These are phyloP conservation scores for Leucocoprinus leucothites DNA, from an alignment of 768 basidiomycete genomes.

Conservation along the genomic window DNA sequence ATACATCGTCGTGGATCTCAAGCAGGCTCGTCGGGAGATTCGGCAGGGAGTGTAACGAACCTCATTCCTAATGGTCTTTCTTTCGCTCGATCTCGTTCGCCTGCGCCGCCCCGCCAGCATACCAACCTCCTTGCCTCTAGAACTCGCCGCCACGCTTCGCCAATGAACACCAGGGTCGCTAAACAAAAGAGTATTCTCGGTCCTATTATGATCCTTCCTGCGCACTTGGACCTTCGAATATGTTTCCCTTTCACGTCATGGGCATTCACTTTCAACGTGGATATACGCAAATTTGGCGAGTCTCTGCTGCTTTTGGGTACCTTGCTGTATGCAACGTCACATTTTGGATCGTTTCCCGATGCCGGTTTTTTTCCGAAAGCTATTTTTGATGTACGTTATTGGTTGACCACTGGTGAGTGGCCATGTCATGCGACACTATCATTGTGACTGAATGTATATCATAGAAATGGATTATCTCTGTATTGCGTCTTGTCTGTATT, in stretches of 20 bases:
- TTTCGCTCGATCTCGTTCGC: constrained; percentile 76
- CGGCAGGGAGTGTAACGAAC: constrained; percentile 28
- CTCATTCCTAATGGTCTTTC: constrained; percentile 25
- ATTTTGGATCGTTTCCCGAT: constrained; percentile 31
- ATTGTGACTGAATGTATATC: constrained; percentile 9
- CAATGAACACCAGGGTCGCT: constrained; percentile 2
- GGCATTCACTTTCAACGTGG: constrained; percentile 51
- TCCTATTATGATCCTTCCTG: constrained; percentile 42
- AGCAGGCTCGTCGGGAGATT: constrained; percentile 37
- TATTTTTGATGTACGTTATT: constrained; percentile 31
- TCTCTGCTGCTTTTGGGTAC: constrained; percentile 63
- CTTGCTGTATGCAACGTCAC: constrained; percentile 51
- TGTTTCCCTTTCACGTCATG: constrained; percentile 39
- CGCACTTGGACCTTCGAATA: constrained; percentile 40
- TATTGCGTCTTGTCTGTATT: constrained; percentile 54
- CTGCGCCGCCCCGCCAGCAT: constrained; percentile 37
- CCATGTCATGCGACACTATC: background rate
- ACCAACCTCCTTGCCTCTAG: constrained; percentile 19
- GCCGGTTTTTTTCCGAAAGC: constrained; percentile 25
- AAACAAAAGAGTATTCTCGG: constrained; percentile 3
- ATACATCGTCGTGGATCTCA: constrained; percentile 24
- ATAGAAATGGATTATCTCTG: constrained; percentile 60
- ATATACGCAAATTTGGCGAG: constrained; percentile 62
- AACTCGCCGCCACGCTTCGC: constrained; percentile 10
- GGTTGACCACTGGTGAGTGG: constrained; percentile 50